Evolutionary conservation across 2,329 filamentous ascomycete species (phyloP), one percentile per base, ranked within the genome.

Genomic region (Boeremia lycopersici): DNA sequence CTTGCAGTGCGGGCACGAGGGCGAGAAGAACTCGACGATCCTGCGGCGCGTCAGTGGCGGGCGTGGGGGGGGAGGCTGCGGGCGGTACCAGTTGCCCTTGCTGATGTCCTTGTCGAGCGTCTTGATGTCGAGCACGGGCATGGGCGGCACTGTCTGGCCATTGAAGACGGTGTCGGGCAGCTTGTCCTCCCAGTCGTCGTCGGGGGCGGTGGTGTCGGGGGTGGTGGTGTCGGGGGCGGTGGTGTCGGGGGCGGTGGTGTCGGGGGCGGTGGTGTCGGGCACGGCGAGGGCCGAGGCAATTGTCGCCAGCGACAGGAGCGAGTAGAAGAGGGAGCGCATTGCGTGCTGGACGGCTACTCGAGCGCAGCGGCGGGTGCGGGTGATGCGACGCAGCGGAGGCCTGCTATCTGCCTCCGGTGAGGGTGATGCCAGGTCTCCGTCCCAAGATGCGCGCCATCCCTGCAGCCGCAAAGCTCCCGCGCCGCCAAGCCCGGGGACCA

Each of bases 1-100:
- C 72, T 83, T 83, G 78, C 93, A 97, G 75, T 96, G 91, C 41
- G 82, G 82, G 75, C 80, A 82, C 58, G 76, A 75, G 11, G 80
- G 80, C 45, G 79, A 82, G 67, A 75, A 82, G 73, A 78, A 81
- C 64, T 82, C 80, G 48, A 82, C 79, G 28, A 79, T 65, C 69
- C 67, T 73, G 43, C n/a, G 19, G 19, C 19, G 19, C 19, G 19
- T 13, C 8, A 13, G 19, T 23, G 19, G 19, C 5, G 19, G 19
- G 19, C 19, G n/a, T 23, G 19, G 19, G 19, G 19, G 19, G 5
- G 19, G 19, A 5, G 19, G 19, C 5, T 2, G 19, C 3, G 19
- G 15, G 11, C 6, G 59, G 70, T 77, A 89, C 88, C 87, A 91
- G 76, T 84, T 89, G 65, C 88, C 87, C 73, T 89, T 78, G 59